phyloP scores from a whole-genome alignment of 352 stramenopile genomes.

The Saprolegnia parasitica region DNA sequence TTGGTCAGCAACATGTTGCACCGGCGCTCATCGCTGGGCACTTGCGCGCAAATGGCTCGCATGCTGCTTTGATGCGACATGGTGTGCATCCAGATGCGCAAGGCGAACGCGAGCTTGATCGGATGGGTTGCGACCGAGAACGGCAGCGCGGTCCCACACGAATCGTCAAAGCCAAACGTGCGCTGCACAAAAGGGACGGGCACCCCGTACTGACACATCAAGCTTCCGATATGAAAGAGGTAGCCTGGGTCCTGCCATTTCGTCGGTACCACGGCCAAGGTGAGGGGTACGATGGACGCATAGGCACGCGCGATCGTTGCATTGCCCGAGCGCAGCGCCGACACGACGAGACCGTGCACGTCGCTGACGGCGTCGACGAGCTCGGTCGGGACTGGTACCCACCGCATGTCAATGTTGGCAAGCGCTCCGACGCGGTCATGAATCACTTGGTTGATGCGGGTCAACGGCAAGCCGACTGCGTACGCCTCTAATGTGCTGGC shows the following conservation, averaged over 20 bases:
- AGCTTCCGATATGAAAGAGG: neutral
- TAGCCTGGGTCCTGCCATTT: constrained; percentile 3
- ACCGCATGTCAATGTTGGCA: constrained; percentile 23
- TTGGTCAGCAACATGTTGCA: too few species aligned
- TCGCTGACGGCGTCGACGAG: neutral
- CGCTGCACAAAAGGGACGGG: constrained; percentile 12
- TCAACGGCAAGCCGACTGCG: neutral
- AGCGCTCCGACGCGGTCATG: constrained; percentile 11
- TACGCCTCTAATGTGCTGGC: neutral
- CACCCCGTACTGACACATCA: neutral
- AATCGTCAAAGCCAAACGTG: constrained; percentile 25
- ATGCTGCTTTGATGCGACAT: too few species aligned
- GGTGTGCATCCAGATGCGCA: neutral
- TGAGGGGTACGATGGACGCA: neutral
- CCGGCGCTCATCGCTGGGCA: too few species aligned
- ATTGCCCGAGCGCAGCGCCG: too few species aligned
- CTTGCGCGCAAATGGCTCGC: too few species aligned
- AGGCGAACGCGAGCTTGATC: constrained; percentile 2
- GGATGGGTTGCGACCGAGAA: neutral
- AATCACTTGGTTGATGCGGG: constrained; percentile 4
- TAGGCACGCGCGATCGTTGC: neutral
- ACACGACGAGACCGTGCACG: neutral
- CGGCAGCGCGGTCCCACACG: neutral
- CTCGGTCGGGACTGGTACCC: neutral
- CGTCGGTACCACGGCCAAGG: neutral